phyloP scores from a whole-genome alignment of 1,284 basidiomycete species.

The Stereum hirsutum region DNA sequence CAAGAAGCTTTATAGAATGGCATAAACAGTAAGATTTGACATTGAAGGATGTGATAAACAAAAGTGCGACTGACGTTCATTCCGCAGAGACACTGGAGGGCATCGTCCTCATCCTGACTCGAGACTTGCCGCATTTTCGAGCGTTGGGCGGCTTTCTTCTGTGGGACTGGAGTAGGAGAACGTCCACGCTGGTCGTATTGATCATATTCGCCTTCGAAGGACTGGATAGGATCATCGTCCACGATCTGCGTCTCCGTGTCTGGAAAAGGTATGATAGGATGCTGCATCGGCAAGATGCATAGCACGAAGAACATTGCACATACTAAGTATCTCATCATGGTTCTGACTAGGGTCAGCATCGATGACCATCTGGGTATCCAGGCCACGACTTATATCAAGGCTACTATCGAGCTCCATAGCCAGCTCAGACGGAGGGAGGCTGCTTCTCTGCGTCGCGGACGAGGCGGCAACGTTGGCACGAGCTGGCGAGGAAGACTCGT shows the following conservation, averaged over 20 bases:
- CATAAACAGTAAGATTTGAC: background rate
- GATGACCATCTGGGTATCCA: constrained; percentile 34
- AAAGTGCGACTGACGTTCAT: constrained; percentile 23
- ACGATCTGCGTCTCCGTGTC: constrained; percentile 37
- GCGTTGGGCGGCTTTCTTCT: too few species aligned
- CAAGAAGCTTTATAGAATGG: constrained; percentile 29
- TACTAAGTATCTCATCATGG: constrained; percentile 35
- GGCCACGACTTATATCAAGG: constrained; percentile 8
- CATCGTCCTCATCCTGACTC: too few species aligned
- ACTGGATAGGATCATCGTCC: constrained; percentile 27
- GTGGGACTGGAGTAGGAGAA: background rate
- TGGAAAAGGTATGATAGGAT: constrained; percentile 11
- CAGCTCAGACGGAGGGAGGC: too few species aligned
- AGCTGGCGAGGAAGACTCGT: too few species aligned
- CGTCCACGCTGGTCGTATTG: background rate
- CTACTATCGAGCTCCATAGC: too few species aligned
- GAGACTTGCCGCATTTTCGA: too few species aligned
- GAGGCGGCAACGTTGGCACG: too few species aligned
- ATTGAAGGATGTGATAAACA: too few species aligned
- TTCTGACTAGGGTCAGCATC: constrained; percentile 25
- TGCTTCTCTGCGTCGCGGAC: too few species aligned
- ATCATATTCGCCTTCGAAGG: constrained; percentile 16
- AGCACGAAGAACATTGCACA: constrained; percentile 1
- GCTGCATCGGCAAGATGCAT: background rate
- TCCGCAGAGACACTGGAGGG: too few species aligned